Evolutionary conservation across 225 moss, liverwort and hornwort genomes (phyloP).

Genomic region (Neckera pumila): DNA sequence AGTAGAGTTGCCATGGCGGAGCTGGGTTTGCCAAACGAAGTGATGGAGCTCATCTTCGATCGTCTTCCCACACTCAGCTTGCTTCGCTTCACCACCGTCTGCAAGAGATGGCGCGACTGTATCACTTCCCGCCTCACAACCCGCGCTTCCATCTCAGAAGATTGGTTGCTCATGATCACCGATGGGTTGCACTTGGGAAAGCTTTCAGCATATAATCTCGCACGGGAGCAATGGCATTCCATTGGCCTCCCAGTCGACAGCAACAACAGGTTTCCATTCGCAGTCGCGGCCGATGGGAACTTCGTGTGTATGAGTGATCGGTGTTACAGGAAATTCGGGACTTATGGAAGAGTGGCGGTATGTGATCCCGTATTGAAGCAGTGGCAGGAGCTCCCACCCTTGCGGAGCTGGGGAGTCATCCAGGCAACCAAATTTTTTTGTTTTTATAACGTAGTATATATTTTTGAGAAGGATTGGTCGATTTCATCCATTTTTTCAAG

Average conservation of each 20-base stretch:
- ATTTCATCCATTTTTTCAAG: background rate
- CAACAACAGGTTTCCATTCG: conserved; percentile 32
- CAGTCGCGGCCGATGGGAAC: conserved; percentile 26
- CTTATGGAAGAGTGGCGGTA: conserved; percentile 27
- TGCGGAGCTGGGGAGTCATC: conserved; percentile 35
- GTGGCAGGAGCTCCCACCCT: conserved; percentile 32
- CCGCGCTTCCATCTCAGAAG: background rate
- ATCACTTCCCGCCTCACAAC: background rate
- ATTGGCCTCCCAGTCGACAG: conserved; percentile 20
- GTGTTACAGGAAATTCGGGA: conserved; percentile 34
- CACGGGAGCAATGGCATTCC: conserved; percentile 17
- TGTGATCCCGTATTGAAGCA: conserved; percentile 31
- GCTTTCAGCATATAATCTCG: conserved; percentile 17
- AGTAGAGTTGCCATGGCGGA: background rate
- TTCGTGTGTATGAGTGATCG: conserved; percentile 32
- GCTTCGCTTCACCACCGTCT: conserved; percentile 25
- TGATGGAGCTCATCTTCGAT: conserved; percentile 28
- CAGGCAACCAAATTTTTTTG: background rate
- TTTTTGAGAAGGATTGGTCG: background rate
- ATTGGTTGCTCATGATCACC: conserved; percentile 37
- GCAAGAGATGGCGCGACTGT: conserved; percentile 28
- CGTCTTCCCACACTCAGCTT: conserved; percentile 24
- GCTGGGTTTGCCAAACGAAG: background rate
- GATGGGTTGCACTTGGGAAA: conserved; percentile 37
- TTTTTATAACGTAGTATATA: background rate